Percentiles rank a stretch among this genome's conserved stretches.
Evolutionary conservation across 2,329 filamentous ascomycete genomes (phyloP).

Genomic region (Aspergillus oerlinghausenensis): DNA sequence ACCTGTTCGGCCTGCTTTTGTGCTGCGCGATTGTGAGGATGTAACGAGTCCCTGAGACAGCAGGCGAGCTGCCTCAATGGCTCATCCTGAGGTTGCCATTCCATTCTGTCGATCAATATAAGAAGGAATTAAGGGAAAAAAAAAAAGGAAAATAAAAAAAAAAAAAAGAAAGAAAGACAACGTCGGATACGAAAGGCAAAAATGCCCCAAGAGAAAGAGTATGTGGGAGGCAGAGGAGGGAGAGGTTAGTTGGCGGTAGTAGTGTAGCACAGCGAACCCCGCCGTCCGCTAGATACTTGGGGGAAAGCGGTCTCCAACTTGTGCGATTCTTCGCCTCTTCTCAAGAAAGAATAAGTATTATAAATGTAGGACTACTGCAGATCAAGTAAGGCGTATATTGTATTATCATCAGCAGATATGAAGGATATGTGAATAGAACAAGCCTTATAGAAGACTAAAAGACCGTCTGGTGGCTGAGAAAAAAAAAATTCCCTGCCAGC

Average conservation of each 20-base stretch:
- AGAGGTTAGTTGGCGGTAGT: neutral
- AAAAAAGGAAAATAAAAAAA: neutral
- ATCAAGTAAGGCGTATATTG: neutral
- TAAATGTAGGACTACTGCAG: neutral
- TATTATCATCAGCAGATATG: neutral
- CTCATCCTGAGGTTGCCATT: slow-evolving; percentile 87
- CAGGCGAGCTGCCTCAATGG: slow-evolving; percentile 83
- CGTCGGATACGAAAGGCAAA: neutral
- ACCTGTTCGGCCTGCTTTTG: slow-evolving; percentile 90
- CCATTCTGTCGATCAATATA: slow-evolving; percentile 52
- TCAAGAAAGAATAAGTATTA: neutral
- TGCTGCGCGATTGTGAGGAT: slow-evolving; percentile 69
- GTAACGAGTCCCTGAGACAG: slow-evolving; percentile 88
- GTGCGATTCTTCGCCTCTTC: neutral
- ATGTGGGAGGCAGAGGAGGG: neutral
- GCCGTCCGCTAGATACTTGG: neutral
- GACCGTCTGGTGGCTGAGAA: neutral
- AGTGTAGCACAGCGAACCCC: neutral
- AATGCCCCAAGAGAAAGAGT: neutral
- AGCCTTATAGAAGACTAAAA: neutral
- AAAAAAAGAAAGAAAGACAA: neutral
- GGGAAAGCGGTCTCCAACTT: neutral
- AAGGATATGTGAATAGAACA: neutral
- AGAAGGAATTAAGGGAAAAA: slow-evolving; percentile 2
- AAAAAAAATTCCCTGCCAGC: neutral